Base-by-base conservation (phyloP, 768 basidiomycete genomes). In the Termitomyces sp. region DNA sequence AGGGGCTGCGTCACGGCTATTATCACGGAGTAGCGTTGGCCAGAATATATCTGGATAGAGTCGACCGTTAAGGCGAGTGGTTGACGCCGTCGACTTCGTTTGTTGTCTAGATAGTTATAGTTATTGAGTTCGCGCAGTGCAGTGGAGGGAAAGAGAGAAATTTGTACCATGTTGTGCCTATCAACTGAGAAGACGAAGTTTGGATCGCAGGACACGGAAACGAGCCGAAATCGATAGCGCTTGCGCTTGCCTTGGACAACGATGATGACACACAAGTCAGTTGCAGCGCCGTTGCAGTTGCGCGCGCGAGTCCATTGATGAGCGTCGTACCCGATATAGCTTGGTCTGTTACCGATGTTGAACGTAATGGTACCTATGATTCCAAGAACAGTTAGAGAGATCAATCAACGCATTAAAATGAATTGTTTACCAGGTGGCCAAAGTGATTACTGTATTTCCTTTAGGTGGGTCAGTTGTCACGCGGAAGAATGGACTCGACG, bases 171-270 rank as follows among this genome's bases (percentile, higher is more conserved):
- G 7, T 67, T 66, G 59, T 82, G 81, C 18, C 72, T 70, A 59
- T 81, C 77, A 36, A 82, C 75, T 2, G 75, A 68, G 64, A 82
- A 81, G 39, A 67, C 67, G 62, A 72, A 80, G 41, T 66, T 68
- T 8, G 70, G 65, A 57, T 67, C 68, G 63, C 71, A 74, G 22
- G 69, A 68, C 49, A 71, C 60, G 36, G 68, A 69, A 41, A 76
- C 60, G 12, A 76, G 54, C 11, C 76, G 71, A 55, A 73, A 65
- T 22, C 75, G 70, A 55, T 76, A 77, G n/a, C n/a, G n/a, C n/a
- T n/a, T n/a, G 12, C 76, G 67, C 55, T 67, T 68, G 1, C 71
- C 69, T 4, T 54, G 54, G 11, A 67, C 55, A 24, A 78, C 78
- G 11, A 66, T 69, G 47, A 76, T 64, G 41, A 78, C 70, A 0